phyloP scores from a whole-genome alignment of 1,284 basidiomycete genomes.

The Trametes sp. region DNA sequence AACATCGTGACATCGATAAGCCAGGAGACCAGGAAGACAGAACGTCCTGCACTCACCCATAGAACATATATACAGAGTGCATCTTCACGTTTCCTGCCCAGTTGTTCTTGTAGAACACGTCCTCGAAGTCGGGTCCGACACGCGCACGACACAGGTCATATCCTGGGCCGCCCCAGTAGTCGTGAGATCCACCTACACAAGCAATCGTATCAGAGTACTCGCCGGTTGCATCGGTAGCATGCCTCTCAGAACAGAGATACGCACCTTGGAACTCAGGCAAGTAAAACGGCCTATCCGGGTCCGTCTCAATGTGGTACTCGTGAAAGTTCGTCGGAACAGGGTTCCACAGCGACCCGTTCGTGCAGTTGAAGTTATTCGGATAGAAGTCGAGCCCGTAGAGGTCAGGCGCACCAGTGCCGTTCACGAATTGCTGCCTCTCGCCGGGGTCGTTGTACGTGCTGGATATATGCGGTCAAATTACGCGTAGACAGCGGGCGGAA shows the following conservation, averaged over 20 bases:
- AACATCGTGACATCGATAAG: not conserved
- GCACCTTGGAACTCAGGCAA: conserved; percentile 61
- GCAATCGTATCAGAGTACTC: not conserved
- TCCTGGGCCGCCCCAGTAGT: conserved; percentile 77
- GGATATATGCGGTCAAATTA: not conserved
- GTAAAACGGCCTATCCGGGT: conserved; percentile 69
- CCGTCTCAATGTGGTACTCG: conserved; percentile 60
- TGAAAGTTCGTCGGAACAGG: conserved; percentile 64
- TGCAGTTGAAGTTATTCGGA: conserved; percentile 79
- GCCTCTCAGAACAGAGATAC: conserved; percentile 12
- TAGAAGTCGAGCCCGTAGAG: conserved; percentile 69
- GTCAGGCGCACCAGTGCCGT: conserved; percentile 67
- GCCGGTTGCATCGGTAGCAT: not conserved
- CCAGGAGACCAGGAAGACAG: not conserved
- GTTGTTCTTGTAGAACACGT: conserved; percentile 76
- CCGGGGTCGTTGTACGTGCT: conserved; percentile 76
- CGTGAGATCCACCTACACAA: conserved; percentile 67
- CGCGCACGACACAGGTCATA: conserved; percentile 60
- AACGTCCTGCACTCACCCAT: conserved; percentile 53
- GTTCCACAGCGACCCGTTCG: conserved; percentile 66
- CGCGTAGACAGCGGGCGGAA: not conserved
- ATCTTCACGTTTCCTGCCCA: conserved; percentile 82
- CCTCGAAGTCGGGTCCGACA: conserved; percentile 75
- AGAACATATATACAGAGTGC: conserved; percentile 83
- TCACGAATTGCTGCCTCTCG: conserved; percentile 67